These are phyloP conservation scores for Biscogniauxia marginata DNA, from an alignment of 2,329 filamentous ascomycete species.

Conservation along the genomic window DNA sequence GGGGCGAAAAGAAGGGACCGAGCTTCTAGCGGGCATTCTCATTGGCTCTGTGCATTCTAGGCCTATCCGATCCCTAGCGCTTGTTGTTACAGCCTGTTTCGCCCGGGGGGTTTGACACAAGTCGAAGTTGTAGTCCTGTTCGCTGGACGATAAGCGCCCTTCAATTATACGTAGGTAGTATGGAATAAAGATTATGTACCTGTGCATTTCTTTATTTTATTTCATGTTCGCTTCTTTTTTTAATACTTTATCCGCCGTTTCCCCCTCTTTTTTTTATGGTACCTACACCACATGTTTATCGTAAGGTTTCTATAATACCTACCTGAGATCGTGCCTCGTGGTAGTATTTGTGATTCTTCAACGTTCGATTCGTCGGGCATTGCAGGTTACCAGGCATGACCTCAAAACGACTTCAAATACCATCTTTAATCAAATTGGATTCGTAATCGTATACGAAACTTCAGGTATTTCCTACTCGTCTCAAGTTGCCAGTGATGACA, in stretches of 20 bases:
- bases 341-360: neutral
- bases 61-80: constrained; percentile 3
- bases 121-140: constrained; percentile 28
- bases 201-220: no score
- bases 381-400: constrained; percentile 1
- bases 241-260: no score
- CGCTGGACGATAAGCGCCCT: constrained; percentile 8
- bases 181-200: no score
- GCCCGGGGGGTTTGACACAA: constrained; percentile 38
- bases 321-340: neutral
- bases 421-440: neutral
- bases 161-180: neutral
- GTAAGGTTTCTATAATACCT: neutral
- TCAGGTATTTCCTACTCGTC: neutral
- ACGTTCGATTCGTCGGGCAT: neutral
- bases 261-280: neutral
- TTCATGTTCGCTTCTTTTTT: no score
- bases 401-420: neutral
- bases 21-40: neutral
- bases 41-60: constrained; percentile 4
- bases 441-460: neutral
- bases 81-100: constrained; percentile 38
- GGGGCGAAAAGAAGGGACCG: neutral
- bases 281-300: neutral
- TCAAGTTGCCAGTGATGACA: neutral